Evolutionary conservation across 2,329 filamentous ascomycete species (phyloP).

Genomic region (Venturia pyrina): DNA sequence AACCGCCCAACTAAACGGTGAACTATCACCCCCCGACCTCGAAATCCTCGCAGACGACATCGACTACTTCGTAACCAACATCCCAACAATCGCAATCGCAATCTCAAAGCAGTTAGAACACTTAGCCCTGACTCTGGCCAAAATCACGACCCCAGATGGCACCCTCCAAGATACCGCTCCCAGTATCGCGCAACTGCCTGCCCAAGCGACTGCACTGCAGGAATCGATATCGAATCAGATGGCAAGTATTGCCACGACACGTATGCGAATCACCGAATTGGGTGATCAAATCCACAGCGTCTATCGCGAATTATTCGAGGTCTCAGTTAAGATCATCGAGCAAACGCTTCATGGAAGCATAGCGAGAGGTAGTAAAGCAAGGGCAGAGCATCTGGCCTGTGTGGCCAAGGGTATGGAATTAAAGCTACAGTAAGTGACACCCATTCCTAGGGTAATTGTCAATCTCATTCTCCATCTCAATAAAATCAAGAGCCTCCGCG

Average conservation of each 20-base stretch:
- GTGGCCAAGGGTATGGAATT: conserved; percentile 32
- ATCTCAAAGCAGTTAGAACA: conserved; percentile 5
- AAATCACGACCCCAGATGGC: not conserved
- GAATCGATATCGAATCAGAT: conserved; percentile 14
- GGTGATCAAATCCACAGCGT: conserved; percentile 23
- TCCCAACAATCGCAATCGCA: conserved; percentile 5
- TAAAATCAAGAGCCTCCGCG: not conserved
- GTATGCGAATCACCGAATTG: conserved; percentile 27
- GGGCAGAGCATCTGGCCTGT: conserved; percentile 32
- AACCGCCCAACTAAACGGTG: conserved; percentile 29
- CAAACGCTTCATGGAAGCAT: conserved; percentile 37
- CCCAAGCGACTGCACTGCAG: conserved; percentile 12
- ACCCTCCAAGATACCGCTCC: not conserved
- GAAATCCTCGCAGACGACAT: conserved; percentile 31
- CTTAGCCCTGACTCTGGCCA: not conserved
- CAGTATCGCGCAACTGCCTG: conserved; percentile 7
- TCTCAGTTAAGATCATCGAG: conserved; percentile 34
- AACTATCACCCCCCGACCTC: conserved; percentile 26
- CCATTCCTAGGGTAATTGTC: not conserved
- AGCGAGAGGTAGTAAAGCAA: conserved; percentile 29
- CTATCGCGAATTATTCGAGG: conserved; percentile 28
- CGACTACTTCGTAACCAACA: conserved; percentile 26
- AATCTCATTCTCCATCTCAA: not conserved
- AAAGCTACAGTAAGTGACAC: conserved; percentile 23
- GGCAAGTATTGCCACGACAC: conserved; percentile 18